Conservation (phyloP, 805 yeast genomes). For the Alloascoidea africana region DNA sequence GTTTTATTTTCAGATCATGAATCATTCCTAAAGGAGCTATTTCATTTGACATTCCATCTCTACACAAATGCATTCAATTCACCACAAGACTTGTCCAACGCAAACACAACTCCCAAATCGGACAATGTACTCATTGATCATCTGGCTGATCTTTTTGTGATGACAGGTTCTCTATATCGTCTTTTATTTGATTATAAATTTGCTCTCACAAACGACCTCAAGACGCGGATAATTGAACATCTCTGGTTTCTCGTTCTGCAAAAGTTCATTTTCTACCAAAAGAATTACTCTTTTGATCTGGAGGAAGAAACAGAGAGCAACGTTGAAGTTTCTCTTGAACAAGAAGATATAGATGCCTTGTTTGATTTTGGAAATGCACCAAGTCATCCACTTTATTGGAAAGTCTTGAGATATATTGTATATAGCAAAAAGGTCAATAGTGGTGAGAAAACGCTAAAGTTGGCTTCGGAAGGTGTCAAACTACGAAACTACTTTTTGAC, state of each 20-base stretch:
- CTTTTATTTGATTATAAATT: background rate
- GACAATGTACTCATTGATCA: no score
- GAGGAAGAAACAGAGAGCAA: background rate
- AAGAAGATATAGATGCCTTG: background rate
- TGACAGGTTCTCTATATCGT: background rate
- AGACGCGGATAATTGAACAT: background rate
- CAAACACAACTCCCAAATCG: no score
- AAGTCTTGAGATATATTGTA: background rate
- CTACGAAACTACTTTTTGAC: constrained; percentile 3
- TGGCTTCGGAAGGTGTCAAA: constrained; percentile 2
- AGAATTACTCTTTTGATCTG: background rate
- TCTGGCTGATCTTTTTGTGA: background rate
- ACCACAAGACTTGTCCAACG: no score
- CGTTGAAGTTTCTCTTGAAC: background rate
- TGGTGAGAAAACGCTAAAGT: constrained; percentile 3
- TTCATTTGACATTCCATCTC: no score
- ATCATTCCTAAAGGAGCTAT: no score
- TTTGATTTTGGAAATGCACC: background rate
- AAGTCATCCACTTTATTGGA: background rate
- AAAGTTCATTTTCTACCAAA: background rate
- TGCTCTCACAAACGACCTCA: background rate
- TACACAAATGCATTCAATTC: no score
- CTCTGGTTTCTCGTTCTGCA: background rate
- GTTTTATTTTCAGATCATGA: no score
- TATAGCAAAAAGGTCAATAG: constrained; percentile 1